phyloP scores from a whole-genome alignment of 2,329 filamentous ascomycete species.

The Hypomyces perniciosus region DNA sequence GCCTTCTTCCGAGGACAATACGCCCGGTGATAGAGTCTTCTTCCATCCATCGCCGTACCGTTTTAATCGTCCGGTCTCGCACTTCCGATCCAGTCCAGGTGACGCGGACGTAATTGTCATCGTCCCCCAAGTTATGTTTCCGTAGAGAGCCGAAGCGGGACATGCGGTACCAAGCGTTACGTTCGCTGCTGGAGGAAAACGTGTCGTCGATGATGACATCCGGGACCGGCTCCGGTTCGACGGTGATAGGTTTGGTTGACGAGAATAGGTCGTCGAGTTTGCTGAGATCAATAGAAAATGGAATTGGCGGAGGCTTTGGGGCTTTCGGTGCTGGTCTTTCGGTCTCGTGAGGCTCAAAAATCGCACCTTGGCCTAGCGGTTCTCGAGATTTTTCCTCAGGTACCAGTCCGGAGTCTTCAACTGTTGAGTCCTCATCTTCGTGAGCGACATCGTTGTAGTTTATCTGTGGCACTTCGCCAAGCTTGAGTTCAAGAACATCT shows the following conservation, averaged over 20 bases:
- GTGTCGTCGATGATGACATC: conserved; percentile 46
- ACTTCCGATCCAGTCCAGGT: conserved; percentile 51
- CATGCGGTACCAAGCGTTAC: conserved; percentile 60
- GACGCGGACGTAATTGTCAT: conserved; percentile 55
- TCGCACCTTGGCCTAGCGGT: background rate
- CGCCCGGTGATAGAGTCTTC: conserved; percentile 54
- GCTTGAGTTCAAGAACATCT: background rate
- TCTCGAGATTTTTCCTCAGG: background rate
- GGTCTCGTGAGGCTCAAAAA: background rate
- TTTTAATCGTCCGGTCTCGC: conserved; percentile 48
- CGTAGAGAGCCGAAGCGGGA: conserved; percentile 55
- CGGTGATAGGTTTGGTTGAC: conserved; percentile 16
- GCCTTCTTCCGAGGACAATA: conserved; percentile 32
- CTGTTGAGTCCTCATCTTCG: background rate
- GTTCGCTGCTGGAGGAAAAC: conserved; percentile 50
- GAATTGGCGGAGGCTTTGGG: conserved; percentile 12
- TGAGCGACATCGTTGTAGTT: background rate
- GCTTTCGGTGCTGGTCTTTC: background rate
- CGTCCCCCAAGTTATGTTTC: conserved; percentile 50
- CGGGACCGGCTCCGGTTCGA: conserved; percentile 32
- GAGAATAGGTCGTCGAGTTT: conserved; percentile 30
- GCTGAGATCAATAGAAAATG: conserved; percentile 29
- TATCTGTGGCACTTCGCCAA: background rate
- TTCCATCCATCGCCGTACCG: conserved; percentile 61
- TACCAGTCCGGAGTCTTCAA: background rate